phyloP scores from a whole-genome alignment of 1,139 yeast species.

The Saccharomycopsis hybrid region DNA sequence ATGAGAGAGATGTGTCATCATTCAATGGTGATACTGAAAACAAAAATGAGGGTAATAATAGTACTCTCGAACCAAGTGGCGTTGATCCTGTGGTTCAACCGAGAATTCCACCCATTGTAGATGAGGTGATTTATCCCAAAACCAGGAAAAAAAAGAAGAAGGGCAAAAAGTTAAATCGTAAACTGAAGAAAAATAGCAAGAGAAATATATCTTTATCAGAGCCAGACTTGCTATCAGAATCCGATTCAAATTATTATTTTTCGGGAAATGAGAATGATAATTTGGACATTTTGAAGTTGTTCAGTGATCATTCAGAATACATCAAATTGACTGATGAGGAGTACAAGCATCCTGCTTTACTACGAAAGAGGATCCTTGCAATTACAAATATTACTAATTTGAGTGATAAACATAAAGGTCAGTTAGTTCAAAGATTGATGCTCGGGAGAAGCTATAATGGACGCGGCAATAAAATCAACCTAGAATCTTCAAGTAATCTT shows the following conservation, averaged over 20 bases:
- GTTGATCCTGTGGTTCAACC: conserved; percentile 15
- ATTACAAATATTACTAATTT: conserved; percentile 43
- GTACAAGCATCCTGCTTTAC: conserved; percentile 35
- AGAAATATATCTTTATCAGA: background rate
- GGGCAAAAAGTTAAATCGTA: background rate
- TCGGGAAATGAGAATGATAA: conserved; percentile 6
- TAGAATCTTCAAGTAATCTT: background rate
- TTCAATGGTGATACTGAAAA: conserved; percentile 32
- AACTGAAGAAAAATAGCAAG: background rate
- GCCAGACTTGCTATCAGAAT: background rate
- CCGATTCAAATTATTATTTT: conserved; percentile 12
- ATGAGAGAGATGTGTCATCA: conserved; percentile 15
- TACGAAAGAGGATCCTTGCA: conserved; percentile 50
- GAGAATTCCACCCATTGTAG: conserved; percentile 16
- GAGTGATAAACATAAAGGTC: conserved; percentile 50
- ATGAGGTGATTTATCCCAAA: conserved; percentile 17
- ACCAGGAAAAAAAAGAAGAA: background rate
- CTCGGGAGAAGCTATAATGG: conserved; percentile 42
- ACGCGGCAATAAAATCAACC: conserved; percentile 23
- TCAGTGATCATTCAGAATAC: conserved; percentile 3
- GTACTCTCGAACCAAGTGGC: conserved; percentile 13
- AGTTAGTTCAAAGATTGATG: conserved; percentile 68
- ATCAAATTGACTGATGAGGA: conserved; percentile 9
- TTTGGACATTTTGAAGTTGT: conserved; percentile 2
- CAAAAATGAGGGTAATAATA: background rate